These are phyloP conservation scores for Eucalyptus rudis DNA, from an alignment of 345 rosid genomes.

Conservation along the genomic window DNA sequence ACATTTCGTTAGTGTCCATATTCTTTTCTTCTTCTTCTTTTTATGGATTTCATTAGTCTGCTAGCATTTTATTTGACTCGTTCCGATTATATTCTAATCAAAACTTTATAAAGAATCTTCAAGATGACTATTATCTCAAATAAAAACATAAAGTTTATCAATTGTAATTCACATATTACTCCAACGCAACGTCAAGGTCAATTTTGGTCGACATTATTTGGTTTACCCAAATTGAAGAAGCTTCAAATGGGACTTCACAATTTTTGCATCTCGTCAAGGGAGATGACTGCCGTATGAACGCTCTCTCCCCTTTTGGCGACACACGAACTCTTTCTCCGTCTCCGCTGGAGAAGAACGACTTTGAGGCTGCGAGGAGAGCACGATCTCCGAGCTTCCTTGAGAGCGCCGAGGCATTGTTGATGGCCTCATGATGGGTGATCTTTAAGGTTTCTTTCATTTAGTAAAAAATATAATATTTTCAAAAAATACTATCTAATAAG, in stretches of 20 bases:
- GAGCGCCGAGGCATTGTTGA: slow-evolving; percentile 27
- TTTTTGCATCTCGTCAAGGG: slow-evolving; percentile 63
- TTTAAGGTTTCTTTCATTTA: background rate
- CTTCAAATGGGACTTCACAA: slow-evolving; percentile 3
- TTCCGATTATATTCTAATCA: background rate
- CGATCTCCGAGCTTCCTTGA: slow-evolving; percentile 61
- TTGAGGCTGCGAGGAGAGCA: slow-evolving; percentile 46
- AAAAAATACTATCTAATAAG: no score
- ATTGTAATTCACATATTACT: background rate
- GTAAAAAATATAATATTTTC: no score
- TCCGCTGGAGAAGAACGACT: slow-evolving; percentile 39
- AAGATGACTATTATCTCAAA: background rate
- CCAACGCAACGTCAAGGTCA: accelerated
- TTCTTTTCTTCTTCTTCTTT: no score
- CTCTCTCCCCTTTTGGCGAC: slow-evolving; percentile 32
- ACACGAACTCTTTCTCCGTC: slow-evolving; percentile 41
- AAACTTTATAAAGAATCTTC: background rate
- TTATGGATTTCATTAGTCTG: background rate
- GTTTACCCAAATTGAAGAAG: background rate
- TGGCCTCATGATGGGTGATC: slow-evolving; percentile 67
- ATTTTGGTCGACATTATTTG: background rate
- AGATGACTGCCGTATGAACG: slow-evolving; percentile 29
- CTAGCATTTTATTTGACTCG: background rate
- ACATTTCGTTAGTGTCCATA: background rate
- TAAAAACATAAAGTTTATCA: background rate